Conservation (phyloP, 2,329 filamentous ascomycete genomes). For the Teratosphaeria gauchensis region DNA sequence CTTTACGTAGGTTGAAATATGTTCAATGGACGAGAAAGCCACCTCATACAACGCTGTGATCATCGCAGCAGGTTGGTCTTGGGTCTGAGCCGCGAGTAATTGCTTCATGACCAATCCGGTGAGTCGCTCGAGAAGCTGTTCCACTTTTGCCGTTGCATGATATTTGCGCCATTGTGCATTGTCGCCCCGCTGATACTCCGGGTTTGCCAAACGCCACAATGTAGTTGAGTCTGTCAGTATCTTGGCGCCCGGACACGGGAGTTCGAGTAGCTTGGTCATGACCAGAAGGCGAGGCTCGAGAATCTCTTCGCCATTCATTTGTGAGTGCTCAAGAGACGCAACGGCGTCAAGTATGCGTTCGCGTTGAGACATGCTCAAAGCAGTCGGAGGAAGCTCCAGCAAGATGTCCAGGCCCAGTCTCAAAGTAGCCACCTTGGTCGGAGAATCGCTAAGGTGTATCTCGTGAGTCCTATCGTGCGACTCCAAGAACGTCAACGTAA, state of each 20-base stretch:
- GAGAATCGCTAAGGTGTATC: background rate
- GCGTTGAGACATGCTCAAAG: background rate
- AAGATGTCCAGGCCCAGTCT: background rate
- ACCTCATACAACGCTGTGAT: background rate
- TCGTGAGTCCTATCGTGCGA: background rate
- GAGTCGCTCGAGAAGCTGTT: background rate
- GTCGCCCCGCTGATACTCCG: background rate
- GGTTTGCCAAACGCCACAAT: background rate
- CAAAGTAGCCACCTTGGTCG: background rate
- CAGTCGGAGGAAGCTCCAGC: background rate
- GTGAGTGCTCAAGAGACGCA: background rate
- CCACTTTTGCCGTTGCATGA: background rate
- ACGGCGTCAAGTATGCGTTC: background rate
- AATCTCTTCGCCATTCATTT: background rate
- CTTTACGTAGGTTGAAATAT: background rate
- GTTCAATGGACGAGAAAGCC: background rate
- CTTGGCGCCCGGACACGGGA: background rate
- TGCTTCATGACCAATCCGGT: background rate
- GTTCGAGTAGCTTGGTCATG: constrained; percentile 1
- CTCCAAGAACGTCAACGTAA: background rate
- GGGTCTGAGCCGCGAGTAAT: background rate
- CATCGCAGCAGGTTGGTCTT: background rate
- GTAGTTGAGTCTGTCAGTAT: background rate
- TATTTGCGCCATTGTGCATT: background rate
- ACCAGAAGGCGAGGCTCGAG: background rate